phyloP scores from a whole-genome alignment of 2,329 filamentous ascomycete species.

The Akanthomyces uredinophilus region DNA sequence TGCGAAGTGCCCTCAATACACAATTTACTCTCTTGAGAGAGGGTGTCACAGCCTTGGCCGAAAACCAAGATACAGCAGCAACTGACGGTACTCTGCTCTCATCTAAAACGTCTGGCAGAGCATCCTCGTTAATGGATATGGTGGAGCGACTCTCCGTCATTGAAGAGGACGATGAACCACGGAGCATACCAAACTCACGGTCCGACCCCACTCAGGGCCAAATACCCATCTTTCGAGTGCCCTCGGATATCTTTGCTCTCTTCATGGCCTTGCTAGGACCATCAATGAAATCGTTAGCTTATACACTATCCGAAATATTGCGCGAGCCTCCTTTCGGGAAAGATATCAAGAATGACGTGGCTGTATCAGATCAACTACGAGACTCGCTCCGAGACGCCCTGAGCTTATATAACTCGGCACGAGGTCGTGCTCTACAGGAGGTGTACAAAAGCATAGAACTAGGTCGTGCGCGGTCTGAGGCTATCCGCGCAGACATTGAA shows the following conservation, averaged over 20 bases:
- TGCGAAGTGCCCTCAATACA: conserved; percentile 82
- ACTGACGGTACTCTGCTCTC: conserved; percentile 20
- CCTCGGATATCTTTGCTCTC: conserved; percentile 82
- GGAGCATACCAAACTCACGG: conserved; percentile 26
- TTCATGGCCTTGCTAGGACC: conserved; percentile 88
- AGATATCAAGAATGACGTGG: conserved; percentile 61
- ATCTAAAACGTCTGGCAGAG: conserved; percentile 24
- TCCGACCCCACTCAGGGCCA: conserved; percentile 26
- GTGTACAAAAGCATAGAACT: conserved; percentile 78
- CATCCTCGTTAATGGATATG: conserved; percentile 33
- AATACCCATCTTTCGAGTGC: conserved; percentile 45
- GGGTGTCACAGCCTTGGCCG: conserved; percentile 25
- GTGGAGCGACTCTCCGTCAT: conserved; percentile 54
- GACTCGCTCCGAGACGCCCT: conserved; percentile 77
- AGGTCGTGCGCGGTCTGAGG: conserved; percentile 61
- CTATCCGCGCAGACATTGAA: conserved; percentile 87
- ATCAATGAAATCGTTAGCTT: conserved; percentile 93
- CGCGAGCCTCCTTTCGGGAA: conserved; percentile 78
- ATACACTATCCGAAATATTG: conserved; percentile 82
- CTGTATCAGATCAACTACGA: conserved; percentile 73
- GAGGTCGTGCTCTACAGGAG: conserved; percentile 68
- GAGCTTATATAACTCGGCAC: conserved; percentile 68
- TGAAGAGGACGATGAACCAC: conserved; percentile 50
- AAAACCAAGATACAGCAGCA: conserved; percentile 19
- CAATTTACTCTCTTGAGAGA: conserved; percentile 82